phyloP scores from a whole-genome alignment of 768 basidiomycete species.

The Tephrocybe sp. region DNA sequence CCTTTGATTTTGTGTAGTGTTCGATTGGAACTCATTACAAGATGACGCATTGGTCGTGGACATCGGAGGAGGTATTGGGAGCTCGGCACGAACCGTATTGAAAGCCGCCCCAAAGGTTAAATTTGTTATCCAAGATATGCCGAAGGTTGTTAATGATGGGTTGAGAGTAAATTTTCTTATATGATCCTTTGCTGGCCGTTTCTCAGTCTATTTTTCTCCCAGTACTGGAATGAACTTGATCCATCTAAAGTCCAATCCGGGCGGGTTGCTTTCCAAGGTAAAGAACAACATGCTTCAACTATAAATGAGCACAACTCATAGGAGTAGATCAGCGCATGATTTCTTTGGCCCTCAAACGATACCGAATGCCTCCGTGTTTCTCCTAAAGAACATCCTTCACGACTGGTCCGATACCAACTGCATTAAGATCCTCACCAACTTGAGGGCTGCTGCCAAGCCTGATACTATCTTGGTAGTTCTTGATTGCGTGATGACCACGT shows the following conservation, averaged over 20 bases:
- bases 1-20: conserved; percentile 34
- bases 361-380: conserved; percentile 44
- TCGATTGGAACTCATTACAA: conserved; percentile 50
- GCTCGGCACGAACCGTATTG: conserved; percentile 18
- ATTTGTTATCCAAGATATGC: conserved; percentile 57
- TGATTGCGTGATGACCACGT: conserved; percentile 38
- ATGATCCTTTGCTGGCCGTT: neutral
- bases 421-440: conserved; percentile 32
- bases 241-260: conserved; percentile 26
- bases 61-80: conserved; percentile 65
- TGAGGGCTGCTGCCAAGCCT: conserved; percentile 33
- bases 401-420: conserved; percentile 57
- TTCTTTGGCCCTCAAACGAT: conserved; percentile 41
- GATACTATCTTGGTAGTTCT: conserved; percentile 39
- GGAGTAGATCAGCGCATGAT: conserved; percentile 22
- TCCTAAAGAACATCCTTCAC: conserved; percentile 58
- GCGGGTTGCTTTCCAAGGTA: conserved; percentile 27
- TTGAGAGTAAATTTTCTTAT: neutral
- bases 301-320: neutral
- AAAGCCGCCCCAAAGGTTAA: conserved; percentile 23
- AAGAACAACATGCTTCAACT: neutral
- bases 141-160: conserved; percentile 19
- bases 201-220: neutral
- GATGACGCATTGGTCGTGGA: conserved; percentile 53
- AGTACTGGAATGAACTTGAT: conserved; percentile 19